Base-by-base conservation (phyloP, 257 asterid species). In the Eustoma russellianum region DNA sequence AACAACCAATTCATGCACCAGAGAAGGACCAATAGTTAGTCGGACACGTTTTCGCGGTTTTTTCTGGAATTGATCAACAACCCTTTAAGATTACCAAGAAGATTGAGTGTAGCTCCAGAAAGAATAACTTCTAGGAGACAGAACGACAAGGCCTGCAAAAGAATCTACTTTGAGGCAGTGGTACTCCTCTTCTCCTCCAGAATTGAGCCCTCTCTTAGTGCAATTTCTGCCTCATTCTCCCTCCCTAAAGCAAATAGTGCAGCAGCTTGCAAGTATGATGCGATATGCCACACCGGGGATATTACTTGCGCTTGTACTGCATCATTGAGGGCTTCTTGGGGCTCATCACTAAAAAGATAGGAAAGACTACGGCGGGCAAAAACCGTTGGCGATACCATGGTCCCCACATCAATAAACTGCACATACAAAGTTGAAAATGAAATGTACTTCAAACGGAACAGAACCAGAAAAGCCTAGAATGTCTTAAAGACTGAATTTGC, bases 251-350 rank as follows among this genome's bases (percentile, higher is more conserved):
- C 70, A 55, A 79, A 87, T 34, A 87, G 96, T 6, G 95, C 72
- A 56, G 81, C 90, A 53, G 96, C 94, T 78, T 82, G 96, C 41
- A 91, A 88, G 65, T 87, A 75, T 24, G 74, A 73, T 0, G 92
- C 96, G 33, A 88, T 80, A 41, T 86, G 92, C 98, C 96, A 91
- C 10, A 82, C 79, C 3, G 94, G 87, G 15, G 92, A 80, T 54
- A 91, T 72, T 41, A 70, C 86, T 64, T 78, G 80, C 40, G 96
- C 95, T 69, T 91, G 95, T 67, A 84, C 82, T 5, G 94, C 96
- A 69, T 91, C 98, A 48, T 79, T 83, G 2, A 91, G 72, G 46
- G 95, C 94, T 69, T 91, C 84, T 58, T 70, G 78, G 1, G 90
- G 81, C 87, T 82, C 63, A 41, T 84, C 98, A 54, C 67, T 65